Evolutionary conservation across 1,284 basidiomycete genomes (phyloP), one percentile per base, ranked within the genome.

Genomic region (Rhodotorula sp.): DNA sequence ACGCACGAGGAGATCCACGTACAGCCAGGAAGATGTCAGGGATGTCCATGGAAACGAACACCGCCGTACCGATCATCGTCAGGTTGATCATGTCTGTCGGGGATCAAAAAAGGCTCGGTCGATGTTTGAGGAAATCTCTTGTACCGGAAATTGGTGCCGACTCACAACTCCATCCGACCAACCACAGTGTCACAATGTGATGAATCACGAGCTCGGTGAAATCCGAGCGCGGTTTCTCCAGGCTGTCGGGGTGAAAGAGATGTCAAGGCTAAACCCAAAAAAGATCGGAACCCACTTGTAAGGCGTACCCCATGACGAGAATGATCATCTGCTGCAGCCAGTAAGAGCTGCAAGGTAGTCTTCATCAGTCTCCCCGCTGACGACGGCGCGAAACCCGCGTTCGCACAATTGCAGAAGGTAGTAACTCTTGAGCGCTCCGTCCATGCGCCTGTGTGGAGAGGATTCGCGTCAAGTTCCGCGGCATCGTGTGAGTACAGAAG

Each of bases 11-110:
- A n/a, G 56, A n/a, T 59, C 31, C 4, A 46, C 90, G 77, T 73
- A 93, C 92, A 31, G 90, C 92, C 29, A 99, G 86, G 83, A 91
- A 92, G 31, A 88, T 84, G 80, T 99, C 96, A 4, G 94, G 93
- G 48, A 96, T 86, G 83, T 99, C 96, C 96, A 98, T 99, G 80
- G 93, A 96, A 79, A 96, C 86, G 79, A 91, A 98, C 39, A 99
- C 88, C 3, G 93, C 91, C 74, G 93, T 93, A 20, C 96, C 96
- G 65, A 97, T 95, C 76, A 89, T 84, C 0, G 95, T 97, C 64
- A 85, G 76, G 81, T 85, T 80, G 67, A 80, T 70, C 62, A 56
- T 34, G 65, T 76, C 74, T 75, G 70, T 26, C 20, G 31, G 43
- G 21, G 47, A 15, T 2, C 12, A 8, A n/a, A 15, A 56, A 15